Evolutionary conservation across 192 early-diverging fungal genomes (phyloP).

Genomic region (Glomus cerebriforme): DNA sequence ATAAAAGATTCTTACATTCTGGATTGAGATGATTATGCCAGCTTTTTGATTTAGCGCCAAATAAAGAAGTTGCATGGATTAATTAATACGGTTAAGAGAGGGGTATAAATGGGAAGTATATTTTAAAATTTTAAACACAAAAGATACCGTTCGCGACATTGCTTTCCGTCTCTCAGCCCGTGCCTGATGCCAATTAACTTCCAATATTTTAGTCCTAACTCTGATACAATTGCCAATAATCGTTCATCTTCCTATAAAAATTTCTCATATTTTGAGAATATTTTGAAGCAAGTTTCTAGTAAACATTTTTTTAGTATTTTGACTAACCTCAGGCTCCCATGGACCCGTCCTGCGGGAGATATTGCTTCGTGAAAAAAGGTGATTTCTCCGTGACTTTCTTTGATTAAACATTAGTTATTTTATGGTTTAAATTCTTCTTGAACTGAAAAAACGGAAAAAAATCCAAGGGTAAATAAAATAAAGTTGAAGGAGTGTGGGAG

Average conservation of each 20-base stretch:
- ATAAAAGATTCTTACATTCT: constrained; percentile 14
- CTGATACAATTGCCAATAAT: constrained; percentile 1
- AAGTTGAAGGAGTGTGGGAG: background rate
- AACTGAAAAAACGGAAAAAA: background rate
- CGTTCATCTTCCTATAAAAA: constrained; percentile 28
- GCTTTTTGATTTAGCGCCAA: background rate
- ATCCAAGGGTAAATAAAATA: background rate
- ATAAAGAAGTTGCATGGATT: background rate
- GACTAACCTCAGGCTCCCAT: background rate
- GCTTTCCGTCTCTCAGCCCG: constrained; percentile 29
- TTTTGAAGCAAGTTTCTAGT: too few relatives aligned
- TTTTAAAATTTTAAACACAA: background rate
- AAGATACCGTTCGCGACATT: constrained; percentile 35
- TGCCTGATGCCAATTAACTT: constrained; percentile 26
- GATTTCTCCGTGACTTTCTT: background rate
- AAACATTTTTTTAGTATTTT: too few relatives aligned
- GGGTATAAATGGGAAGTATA: background rate
- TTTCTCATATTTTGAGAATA: too few relatives aligned
- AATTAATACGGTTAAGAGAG: background rate
- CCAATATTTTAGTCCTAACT: constrained; percentile 25
- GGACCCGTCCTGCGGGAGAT: background rate
- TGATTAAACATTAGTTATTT: background rate
- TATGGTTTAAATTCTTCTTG: background rate
- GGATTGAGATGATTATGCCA: constrained; percentile 24
- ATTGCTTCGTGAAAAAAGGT: background rate